Evolutionary conservation across 306 rosid genomes (phyloP).

Genomic region (Parietaria judaica): DNA sequence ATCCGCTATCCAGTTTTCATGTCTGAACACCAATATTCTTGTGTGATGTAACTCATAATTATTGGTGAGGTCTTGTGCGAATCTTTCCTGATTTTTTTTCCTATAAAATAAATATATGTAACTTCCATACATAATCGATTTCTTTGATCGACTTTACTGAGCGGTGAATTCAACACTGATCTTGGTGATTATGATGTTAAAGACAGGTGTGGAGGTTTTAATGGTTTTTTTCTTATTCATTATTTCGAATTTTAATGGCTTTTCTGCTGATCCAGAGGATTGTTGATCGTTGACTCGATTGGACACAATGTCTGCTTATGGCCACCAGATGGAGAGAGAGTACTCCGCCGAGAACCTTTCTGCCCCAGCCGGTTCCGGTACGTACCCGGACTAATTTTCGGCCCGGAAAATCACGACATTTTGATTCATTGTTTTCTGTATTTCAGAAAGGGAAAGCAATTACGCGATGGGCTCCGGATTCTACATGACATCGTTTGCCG

Average conservation of each 20-base stretch:
- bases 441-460: constrained; percentile 50
- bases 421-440: constrained; percentile 19
- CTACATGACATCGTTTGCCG: constrained; percentile 64
- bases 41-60: too few relatives aligned
- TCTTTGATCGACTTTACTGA: neutral
- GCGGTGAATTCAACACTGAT: neutral
- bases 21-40: too few relatives aligned
- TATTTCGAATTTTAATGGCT: neutral
- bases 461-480: constrained; percentile 58
- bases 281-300: constrained; percentile 12
- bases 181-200: neutral
- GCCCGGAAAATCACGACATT: neutral
- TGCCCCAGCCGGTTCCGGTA: constrained; percentile 42
- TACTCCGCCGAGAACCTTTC: constrained; percentile 41
- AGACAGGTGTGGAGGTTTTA: neutral
- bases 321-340: constrained; percentile 57
- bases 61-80: too few relatives aligned
- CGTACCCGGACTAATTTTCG: neutral
- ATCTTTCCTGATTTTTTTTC: too few relatives aligned
- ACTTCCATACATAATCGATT: too few relatives aligned
- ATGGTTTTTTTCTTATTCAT: neutral
- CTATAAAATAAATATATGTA: too few relatives aligned
- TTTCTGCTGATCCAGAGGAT: constrained; percentile 26
- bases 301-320: constrained; percentile 53
- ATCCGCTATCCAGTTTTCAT: too few relatives aligned